These are phyloP conservation scores for Lodderomyces orthopsilosis DNA, from an alignment of 1,139 yeast genomes.

Conservation along the genomic window DNA sequence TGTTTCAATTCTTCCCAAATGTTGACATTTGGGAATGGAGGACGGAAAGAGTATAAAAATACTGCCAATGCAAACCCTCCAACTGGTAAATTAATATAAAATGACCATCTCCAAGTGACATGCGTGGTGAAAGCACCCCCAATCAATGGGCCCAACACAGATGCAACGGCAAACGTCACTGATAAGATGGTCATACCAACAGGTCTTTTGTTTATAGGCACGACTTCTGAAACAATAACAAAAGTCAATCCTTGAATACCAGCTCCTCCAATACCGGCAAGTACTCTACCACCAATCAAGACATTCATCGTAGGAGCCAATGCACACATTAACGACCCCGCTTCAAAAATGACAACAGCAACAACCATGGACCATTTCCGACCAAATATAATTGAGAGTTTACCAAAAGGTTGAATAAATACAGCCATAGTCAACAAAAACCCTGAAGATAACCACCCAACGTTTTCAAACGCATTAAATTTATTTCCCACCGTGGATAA, in stretches of 20 bases:
- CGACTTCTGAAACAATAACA: constrained; percentile 28
- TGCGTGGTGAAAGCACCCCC: constrained; percentile 50
- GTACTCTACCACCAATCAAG: constrained; percentile 38
- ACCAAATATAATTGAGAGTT: constrained; percentile 46
- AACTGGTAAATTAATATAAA: constrained; percentile 51
- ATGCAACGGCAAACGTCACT: constrained; percentile 36
- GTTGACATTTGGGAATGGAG: constrained; percentile 28
- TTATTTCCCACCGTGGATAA: constrained; percentile 37
- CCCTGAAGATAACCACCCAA: constrained; percentile 63
- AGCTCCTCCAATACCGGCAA: constrained; percentile 35
- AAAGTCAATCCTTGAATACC: constrained; percentile 29
- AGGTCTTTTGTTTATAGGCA: constrained; percentile 29
- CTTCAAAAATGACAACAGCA: constrained; percentile 34
- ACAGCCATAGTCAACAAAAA: constrained; percentile 46
- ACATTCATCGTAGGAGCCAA: constrained; percentile 32
- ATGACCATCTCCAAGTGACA: constrained; percentile 71
- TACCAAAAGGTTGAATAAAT: constrained; percentile 39
- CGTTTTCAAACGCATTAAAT: constrained; percentile 45
- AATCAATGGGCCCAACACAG: constrained; percentile 54
- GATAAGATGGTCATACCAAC: constrained; percentile 44
- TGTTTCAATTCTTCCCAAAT: constrained; percentile 30
- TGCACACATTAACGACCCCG: constrained; percentile 41
- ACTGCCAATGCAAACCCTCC: constrained; percentile 32
- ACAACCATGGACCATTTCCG: constrained; percentile 38
- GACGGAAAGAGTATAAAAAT: constrained; percentile 28